These are phyloP conservation scores for Fusarium longipes DNA, from an alignment of 2,329 filamentous ascomycete genomes.

Conservation along the genomic window DNA sequence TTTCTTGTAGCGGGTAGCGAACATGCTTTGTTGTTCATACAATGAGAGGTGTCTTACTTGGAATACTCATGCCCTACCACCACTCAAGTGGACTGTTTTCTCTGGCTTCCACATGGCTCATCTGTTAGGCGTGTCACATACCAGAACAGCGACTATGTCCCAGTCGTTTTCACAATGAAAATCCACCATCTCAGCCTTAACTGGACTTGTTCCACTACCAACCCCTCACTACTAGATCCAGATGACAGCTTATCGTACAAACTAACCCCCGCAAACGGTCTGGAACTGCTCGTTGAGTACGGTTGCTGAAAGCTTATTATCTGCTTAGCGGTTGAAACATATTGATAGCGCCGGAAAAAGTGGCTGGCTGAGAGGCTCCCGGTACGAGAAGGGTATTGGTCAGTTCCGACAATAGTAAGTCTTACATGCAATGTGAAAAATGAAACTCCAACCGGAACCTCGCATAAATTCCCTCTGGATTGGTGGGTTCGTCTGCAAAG, in stretches of 20 bases:
- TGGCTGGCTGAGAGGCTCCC: conserved; percentile 5
- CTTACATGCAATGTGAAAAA: conserved; percentile 1
- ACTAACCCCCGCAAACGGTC: conserved; percentile 7
- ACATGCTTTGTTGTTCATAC: too few relatives aligned
- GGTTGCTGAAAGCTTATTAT: background rate
- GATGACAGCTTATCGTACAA: background rate
- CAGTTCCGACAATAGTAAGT: background rate
- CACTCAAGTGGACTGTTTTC: background rate
- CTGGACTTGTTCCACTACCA: background rate
- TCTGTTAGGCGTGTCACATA: background rate
- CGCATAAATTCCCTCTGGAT: background rate
- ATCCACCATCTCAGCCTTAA: background rate
- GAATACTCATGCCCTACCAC: background rate
- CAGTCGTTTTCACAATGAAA: background rate
- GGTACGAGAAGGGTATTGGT: background rate
- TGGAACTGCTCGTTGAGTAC: background rate
- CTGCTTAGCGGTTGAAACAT: conserved; percentile 1
- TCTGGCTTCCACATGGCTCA: background rate
- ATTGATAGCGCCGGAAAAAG: background rate
- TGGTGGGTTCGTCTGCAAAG: background rate
- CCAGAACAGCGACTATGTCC: background rate
- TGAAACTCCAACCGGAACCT: background rate
- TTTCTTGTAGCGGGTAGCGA: too few relatives aligned
- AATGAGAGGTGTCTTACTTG: too few relatives aligned
- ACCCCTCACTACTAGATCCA: background rate